phyloP scores from a whole-genome alignment of 2,329 filamentous ascomycete genomes.

The Cadophora sp. region DNA sequence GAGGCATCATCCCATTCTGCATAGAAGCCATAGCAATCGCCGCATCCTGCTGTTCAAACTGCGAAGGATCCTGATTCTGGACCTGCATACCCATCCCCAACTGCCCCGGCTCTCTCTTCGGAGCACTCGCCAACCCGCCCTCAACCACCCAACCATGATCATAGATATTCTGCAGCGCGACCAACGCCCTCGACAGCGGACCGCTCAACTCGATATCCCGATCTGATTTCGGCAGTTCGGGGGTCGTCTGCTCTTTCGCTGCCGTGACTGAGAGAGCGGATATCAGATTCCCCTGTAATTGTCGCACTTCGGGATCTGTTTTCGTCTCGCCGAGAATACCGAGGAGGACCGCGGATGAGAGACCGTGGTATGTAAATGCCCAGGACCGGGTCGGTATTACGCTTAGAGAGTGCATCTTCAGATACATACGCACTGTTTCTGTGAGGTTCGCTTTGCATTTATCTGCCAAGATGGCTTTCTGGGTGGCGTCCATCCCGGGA shows the following conservation, averaged over 20 bases:
- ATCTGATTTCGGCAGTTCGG: conserved; percentile 35
- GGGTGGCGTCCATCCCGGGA: conserved; percentile 55
- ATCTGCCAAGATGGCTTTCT: conserved; percentile 62
- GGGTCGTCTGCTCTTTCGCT: conserved; percentile 58
- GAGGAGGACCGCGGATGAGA: conserved; percentile 69
- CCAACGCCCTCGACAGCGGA: conserved; percentile 65
- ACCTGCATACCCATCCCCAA: conserved; percentile 16
- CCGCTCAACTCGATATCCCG: conserved; percentile 50
- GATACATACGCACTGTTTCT: conserved; percentile 72
- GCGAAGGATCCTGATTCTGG: conserved; percentile 32
- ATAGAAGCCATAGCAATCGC: conserved; percentile 70
- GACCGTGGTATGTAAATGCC: conserved; percentile 72
- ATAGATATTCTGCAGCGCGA: conserved; percentile 69
- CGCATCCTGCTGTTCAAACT: conserved; percentile 57
- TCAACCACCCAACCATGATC: conserved; percentile 67
- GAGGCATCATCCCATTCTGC: conserved; percentile 59
- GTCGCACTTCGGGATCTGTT: conserved; percentile 66
- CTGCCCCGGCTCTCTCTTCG: conserved; percentile 24
- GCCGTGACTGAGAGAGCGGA: conserved; percentile 68
- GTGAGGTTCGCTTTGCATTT: conserved; percentile 68
- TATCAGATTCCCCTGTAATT: conserved; percentile 69
- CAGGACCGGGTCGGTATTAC: conserved; percentile 71
- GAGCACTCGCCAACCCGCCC: conserved; percentile 34
- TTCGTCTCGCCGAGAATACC: conserved; percentile 70
- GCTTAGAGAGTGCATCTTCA: conserved; percentile 72